phyloP scores from a whole-genome alignment of 257 asterid species.

The Euphrasia confusa region DNA sequence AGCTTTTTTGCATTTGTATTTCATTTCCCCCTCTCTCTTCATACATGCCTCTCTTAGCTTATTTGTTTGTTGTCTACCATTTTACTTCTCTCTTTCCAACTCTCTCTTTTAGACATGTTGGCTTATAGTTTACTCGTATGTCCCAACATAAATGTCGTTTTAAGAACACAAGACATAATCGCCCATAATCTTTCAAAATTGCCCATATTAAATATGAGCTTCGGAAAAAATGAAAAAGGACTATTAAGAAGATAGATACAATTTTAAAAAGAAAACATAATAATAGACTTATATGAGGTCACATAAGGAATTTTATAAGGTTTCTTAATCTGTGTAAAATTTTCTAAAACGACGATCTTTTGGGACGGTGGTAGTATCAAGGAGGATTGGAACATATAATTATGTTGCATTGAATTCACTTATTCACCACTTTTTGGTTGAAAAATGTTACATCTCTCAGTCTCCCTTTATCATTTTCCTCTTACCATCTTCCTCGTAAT shows the following conservation, averaged over 20 bases:
- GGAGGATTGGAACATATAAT: slow-evolving; percentile 14
- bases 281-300: too few relatives aligned
- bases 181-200: too few relatives aligned
- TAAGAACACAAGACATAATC: too few relatives aligned
- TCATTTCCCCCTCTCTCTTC: slow-evolving; percentile 7
- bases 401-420: slow-evolving; percentile 10
- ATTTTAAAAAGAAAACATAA: too few relatives aligned
- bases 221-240: too few relatives aligned
- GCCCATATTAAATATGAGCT: too few relatives aligned
- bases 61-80: background rate
- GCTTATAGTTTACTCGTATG: background rate
- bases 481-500: background rate
- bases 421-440: background rate
- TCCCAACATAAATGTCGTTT: background rate
- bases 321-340: background rate
- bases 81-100: background rate
- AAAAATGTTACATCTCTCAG: background rate
- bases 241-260: too few relatives aligned
- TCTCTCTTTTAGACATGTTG: background rate
- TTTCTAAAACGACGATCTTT: background rate
- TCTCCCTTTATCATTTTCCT: background rate
- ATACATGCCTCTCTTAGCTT: slow-evolving; percentile 17
- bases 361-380: slow-evolving; percentile 9
- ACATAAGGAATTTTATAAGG: too few relatives aligned
- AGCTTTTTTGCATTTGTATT: slow-evolving; percentile 32